Base-by-base conservation (phyloP, 176 grass and related monocot genomes). In the Calamus simplicifolius region DNA sequence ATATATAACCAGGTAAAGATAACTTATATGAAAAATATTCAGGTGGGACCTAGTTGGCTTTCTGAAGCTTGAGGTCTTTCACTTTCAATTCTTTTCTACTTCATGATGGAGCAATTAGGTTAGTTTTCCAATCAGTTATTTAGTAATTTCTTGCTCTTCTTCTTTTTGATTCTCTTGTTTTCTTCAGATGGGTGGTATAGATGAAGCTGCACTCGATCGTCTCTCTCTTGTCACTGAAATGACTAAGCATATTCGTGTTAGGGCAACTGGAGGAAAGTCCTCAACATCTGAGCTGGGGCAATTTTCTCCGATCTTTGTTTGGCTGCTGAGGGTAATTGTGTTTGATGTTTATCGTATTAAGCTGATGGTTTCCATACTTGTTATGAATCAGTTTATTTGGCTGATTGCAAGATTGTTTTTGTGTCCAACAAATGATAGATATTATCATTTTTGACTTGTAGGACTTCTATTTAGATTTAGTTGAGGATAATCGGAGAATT, bases 171-270 rank as follows among this genome's bases (percentile, higher is more conserved):
- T 23, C 60, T 50, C 49, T 54, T 43, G 35, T 7, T 17, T 52
- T 60, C 56, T 69, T 57, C 62, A 90, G 87, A 90, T 90, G 87
- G 87, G 87, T 73, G 87, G 87, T 26, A 90, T 90, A 69, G 87
- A 90, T 50, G 87, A 85, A 71, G 74, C 82, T 16, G 87, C 78
- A 54, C 76, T 90, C 60, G 87, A 90, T 79, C 78, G 74, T 50
- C 62, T 90, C 56, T 90, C 87, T 68, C 81, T 90, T 79, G 81
- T 90, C 72, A 90, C 87, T 75, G 87, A 90, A 73, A 90, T 90
- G 87, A 90, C 82, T 31, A 90, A 82, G 67, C 87, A 90, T 73
- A 82, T 90, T 63, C 87, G 87, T 62, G 74, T 90, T 73, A 82
- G 75, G 68, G 71, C 82, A 48, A 82, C 69, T 79, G 78, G 78